These are phyloP conservation scores for Phytophthora pistaciae DNA, from an alignment of 352 stramenopile species.

Conservation along the genomic window DNA sequence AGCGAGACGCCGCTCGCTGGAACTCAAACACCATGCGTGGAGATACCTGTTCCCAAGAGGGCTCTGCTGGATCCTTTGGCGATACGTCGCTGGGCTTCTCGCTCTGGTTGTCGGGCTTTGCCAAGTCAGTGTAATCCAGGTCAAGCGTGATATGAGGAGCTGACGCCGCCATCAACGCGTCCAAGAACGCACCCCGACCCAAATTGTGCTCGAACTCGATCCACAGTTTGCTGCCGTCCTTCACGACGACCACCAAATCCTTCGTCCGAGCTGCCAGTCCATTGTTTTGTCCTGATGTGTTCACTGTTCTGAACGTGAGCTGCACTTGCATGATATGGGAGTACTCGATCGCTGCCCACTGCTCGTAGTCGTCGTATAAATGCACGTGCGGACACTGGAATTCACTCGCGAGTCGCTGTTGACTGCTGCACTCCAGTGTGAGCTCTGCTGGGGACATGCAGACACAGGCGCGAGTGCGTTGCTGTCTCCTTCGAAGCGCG, in stretches of 20 bases:
- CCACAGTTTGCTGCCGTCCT: constrained; percentile 36
- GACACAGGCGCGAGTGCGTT: constrained; percentile 21
- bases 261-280: constrained; percentile 46
- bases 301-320: constrained; percentile 48
- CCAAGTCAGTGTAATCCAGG: constrained; percentile 54
- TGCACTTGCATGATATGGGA: constrained; percentile 45
- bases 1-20: constrained; percentile 35
- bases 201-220: constrained; percentile 69
- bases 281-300: constrained; percentile 5
- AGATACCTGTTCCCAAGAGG: constrained; percentile 1
- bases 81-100: background rate
- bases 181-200: constrained; percentile 50
- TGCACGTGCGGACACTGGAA: constrained; percentile 54
- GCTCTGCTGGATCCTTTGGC: background rate
- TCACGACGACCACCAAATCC: constrained; percentile 45
- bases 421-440: constrained; percentile 27
- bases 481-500: constrained; percentile 28
- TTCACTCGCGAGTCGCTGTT: constrained; percentile 34
- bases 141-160: constrained; percentile 33
- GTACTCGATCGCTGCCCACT: constrained; percentile 36
- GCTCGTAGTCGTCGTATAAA: constrained; percentile 42
- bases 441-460: constrained; percentile 38
- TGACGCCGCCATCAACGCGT: constrained; percentile 42
- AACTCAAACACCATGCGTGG: constrained; percentile 44
- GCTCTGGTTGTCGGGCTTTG: constrained; percentile 12